These are phyloP conservation scores for Hypoxylon sp. DNA, from an alignment of 2,329 filamentous ascomycete species.

Conservation along the genomic window DNA sequence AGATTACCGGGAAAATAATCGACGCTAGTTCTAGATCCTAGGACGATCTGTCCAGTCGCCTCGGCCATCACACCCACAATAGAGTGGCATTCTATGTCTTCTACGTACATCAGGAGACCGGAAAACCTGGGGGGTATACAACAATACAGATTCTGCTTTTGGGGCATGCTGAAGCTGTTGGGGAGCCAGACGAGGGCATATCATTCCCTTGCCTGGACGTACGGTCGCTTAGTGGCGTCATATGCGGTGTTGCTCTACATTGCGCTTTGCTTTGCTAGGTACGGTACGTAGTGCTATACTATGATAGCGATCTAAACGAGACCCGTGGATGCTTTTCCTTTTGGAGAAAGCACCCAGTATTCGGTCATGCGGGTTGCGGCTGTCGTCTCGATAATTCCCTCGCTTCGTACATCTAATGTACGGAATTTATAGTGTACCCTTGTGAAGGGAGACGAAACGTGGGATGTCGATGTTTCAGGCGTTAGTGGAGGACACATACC, in stretches of 20 bases:
- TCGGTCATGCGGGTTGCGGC: conserved; percentile 41
- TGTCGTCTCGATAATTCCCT: conserved; percentile 39
- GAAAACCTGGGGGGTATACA: conserved; percentile 34
- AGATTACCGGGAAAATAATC: conserved; percentile 42
- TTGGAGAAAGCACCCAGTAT: conserved; percentile 26
- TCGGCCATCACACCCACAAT: conserved; percentile 27
- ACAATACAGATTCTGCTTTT: conserved; percentile 20
- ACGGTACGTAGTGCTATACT: conserved; percentile 1
- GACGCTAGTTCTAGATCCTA: conserved; percentile 39
- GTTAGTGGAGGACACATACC: neutral
- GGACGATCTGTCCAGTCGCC: conserved; percentile 33
- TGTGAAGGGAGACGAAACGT: conserved; percentile 25
- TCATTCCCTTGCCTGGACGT: conserved; percentile 29
- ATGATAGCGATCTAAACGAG: conserved; percentile 24
- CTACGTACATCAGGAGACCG: conserved; percentile 33
- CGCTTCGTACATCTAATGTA: conserved; percentile 20
- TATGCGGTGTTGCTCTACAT: conserved; percentile 31
- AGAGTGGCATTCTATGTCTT: conserved; percentile 32
- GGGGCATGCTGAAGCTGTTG: conserved; percentile 2
- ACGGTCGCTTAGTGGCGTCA: conserved; percentile 39
- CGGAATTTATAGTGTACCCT: conserved; percentile 27
- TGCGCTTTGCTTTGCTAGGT: conserved; percentile 10
- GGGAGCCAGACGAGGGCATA: conserved; percentile 20
- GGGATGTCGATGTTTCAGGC: conserved; percentile 40
- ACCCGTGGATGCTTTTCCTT: conserved; percentile 6